phyloP scores from a whole-genome alignment of 257 asterid species.

The Nicotiana paniculata region DNA sequence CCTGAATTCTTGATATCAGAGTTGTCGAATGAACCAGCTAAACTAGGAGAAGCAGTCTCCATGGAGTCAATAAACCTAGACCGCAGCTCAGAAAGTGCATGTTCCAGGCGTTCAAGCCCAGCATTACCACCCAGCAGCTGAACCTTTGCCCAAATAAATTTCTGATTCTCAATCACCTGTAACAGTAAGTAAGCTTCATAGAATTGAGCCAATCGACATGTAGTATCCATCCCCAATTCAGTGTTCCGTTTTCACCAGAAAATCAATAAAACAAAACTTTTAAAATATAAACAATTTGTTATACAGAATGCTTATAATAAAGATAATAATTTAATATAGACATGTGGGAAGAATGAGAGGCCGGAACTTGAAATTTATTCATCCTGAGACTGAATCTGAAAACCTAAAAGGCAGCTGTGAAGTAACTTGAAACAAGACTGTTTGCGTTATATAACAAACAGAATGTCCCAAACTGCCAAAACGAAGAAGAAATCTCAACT shows the following conservation, averaged over 20 bases:
- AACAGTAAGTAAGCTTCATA: not conserved
- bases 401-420: not conserved
- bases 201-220: not conserved
- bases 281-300: not conserved
- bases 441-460: not conserved
- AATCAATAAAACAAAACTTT: not conserved
- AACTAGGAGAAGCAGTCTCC: conserved; percentile 1
- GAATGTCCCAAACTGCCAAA: not conserved
- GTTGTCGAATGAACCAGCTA: conserved; percentile 1
- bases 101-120: conserved; percentile 16
- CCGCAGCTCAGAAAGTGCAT: conserved; percentile 16
- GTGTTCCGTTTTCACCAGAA: not conserved
- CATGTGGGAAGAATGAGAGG: not conserved
- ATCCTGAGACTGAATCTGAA: not conserved
- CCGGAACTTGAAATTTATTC: not conserved
- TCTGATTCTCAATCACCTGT: conserved; percentile 20
- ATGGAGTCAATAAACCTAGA: conserved; percentile 2
- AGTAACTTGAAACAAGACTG: not conserved
- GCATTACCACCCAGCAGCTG: conserved; percentile 13
- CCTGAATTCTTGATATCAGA: not conserved
- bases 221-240: not conserved
- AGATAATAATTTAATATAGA: not conserved
- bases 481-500: not conserved
- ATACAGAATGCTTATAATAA: not conserved
- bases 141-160: conserved; percentile 15